Conservation (phyloP, 352 stramenopile genomes). For the Pythium sp. region DNA sequence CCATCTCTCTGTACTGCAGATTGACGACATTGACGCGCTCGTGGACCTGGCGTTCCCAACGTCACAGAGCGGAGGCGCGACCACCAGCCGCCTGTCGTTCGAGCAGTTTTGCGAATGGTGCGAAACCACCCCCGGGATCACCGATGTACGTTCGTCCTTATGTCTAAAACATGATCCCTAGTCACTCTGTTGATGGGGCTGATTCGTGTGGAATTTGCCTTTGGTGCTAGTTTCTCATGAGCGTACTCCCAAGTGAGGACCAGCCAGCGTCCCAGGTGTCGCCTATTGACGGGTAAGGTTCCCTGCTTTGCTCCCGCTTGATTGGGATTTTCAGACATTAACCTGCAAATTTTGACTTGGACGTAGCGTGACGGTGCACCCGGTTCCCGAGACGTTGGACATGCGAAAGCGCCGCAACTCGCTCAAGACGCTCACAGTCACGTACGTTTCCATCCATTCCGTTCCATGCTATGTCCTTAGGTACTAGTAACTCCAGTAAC, state of each 20-base stretch:
- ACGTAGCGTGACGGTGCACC: conserved; percentile 13
- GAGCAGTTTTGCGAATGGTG: conserved; percentile 88
- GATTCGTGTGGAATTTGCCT: not conserved
- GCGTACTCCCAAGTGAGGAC: conserved; percentile 68
- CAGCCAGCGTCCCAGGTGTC: conserved; percentile 25
- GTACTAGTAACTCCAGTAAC: no score
- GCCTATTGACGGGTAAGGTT: conserved; percentile 32
- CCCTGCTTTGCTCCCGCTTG: not conserved
- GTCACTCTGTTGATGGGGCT: not conserved
- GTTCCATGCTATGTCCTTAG: no score
- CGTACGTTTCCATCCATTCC: conserved; percentile 26
- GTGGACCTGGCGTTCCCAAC: conserved; percentile 77
- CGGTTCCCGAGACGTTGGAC: conserved; percentile 1
- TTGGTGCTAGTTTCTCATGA: conserved; percentile 64
- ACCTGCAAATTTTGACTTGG: not conserved
- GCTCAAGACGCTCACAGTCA: conserved; percentile 49
- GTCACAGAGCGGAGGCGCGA: conserved; percentile 14
- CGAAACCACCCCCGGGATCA: conserved; percentile 70
- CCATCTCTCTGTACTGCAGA: conserved; percentile 20
- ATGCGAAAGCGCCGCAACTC: conserved; percentile 42
- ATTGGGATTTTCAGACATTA: not conserved
- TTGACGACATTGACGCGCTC: conserved; percentile 76
- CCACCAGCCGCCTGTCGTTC: conserved; percentile 74
- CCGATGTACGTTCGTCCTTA: conserved; percentile 38
- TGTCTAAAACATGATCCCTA: not conserved